Conservation (phyloP, 345 rosid genomes). For the Geranium brycei region DNA sequence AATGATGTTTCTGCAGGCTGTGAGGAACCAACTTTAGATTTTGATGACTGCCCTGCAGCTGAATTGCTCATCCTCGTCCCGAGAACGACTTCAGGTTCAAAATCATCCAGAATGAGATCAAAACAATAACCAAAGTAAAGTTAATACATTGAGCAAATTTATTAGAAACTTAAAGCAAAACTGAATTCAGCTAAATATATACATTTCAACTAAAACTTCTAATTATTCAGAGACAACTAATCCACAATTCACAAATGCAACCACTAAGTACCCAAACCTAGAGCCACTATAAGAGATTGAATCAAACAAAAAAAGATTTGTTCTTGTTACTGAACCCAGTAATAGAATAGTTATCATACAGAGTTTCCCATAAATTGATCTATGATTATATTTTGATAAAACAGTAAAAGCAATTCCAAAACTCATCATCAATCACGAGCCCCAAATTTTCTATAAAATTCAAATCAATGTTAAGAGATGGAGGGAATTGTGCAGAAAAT, state of each 20-base stretch:
- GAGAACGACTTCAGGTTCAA: background rate
- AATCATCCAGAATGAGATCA: background rate
- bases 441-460: no score
- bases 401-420: no score
- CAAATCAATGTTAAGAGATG: no score
- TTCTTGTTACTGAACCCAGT: no score
- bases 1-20: constrained; percentile 53
- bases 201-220: no score
- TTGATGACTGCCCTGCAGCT: constrained; percentile 33
- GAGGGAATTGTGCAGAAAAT: no score
- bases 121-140: background rate
- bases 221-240: background rate
- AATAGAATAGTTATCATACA: no score
- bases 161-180: background rate
- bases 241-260: background rate
- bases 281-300: background rate
- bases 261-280: background rate
- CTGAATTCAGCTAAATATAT: no score
- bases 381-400: no score
- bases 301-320: no score
- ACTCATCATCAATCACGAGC: no score
- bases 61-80: constrained; percentile 25
- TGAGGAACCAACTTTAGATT: constrained; percentile 50
- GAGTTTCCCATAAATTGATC: no score
- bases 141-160: background rate